A percentile compares a stretch with the other conserved stretches of the same genome.
Conservation (phyloP, 495 filamentous ascomycete genomes). For the Daldinia grandis region DNA sequence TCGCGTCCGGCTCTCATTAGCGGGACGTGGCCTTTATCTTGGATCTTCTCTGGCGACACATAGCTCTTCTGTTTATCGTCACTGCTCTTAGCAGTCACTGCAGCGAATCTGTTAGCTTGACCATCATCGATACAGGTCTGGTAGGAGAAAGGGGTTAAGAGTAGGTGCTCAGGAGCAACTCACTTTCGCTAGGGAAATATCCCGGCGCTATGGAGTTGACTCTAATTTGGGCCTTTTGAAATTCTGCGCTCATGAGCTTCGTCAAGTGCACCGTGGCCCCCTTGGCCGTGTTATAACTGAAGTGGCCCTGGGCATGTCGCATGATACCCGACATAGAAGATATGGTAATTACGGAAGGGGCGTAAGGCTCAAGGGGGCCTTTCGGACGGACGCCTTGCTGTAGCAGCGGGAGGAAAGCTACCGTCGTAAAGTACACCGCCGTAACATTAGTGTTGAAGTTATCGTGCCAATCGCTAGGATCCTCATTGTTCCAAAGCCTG, state of each 20-base stretch:
- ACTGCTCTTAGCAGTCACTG: slow-evolving; percentile 65
- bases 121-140: background rate
- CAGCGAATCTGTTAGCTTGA: background rate
- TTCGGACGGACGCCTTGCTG: slow-evolving; percentile 53
- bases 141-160: background rate
- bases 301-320: slow-evolving; percentile 60
- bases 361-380: slow-evolving; percentile 51
- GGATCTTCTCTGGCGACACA: slow-evolving; percentile 59
- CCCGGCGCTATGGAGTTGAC: slow-evolving; percentile 73
- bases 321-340: slow-evolving; percentile 66
- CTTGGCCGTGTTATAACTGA: slow-evolving; percentile 70
- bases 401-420: slow-evolving; percentile 71
- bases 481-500: slow-evolving; percentile 51
- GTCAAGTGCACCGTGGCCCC: slow-evolving; percentile 67
- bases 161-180: background rate
- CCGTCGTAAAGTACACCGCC: slow-evolving; percentile 66
- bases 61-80: slow-evolving; percentile 64
- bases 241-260: slow-evolving; percentile 64
- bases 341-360: slow-evolving; percentile 64
- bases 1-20: slow-evolving; percentile 59
- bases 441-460: slow-evolving; percentile 68
- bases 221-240: slow-evolving; percentile 64
- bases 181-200: slow-evolving; percentile 65
- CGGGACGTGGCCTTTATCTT: slow-evolving; percentile 62
- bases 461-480: slow-evolving; percentile 60